Percentiles rank a stretch among this genome's conserved stretches.
Evolutionary conservation across 2,329 filamentous ascomycete species (phyloP).

Genomic region (Monosporascus sp.): DNA sequence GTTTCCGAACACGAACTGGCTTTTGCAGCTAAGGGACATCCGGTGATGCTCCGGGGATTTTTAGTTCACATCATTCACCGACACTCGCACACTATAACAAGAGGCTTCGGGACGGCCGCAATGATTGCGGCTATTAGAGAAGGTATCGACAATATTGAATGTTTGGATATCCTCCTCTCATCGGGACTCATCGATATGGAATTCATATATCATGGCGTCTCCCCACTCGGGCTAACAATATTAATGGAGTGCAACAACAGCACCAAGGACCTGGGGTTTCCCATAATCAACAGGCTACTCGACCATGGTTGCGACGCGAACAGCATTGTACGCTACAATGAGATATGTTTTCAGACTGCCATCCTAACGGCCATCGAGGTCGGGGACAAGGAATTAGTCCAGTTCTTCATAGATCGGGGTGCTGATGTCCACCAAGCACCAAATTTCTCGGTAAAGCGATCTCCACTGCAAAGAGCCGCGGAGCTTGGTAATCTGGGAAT

Average conservation of each 20-base stretch:
- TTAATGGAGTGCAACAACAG: background rate
- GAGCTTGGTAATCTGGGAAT: constrained; percentile 3
- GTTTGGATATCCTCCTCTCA: background rate
- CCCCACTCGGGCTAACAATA: background rate
- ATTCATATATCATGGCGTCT: too few relatives aligned
- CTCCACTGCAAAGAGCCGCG: constrained; percentile 1
- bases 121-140: background rate
- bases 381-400: background rate
- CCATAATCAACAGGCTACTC: background rate
- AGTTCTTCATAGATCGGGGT: background rate
- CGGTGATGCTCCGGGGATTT: background rate
- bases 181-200: background rate
- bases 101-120: background rate
- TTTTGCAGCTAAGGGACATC: background rate
- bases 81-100: background rate
- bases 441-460: background rate
- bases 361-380: background rate
- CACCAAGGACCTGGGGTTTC: background rate
- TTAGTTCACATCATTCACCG: background rate
- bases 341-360: background rate
- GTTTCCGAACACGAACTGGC: background rate
- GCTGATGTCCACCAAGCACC: background rate
- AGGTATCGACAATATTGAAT: background rate
- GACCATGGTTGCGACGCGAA: background rate
- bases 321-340: background rate